Evolutionary conservation across 345 rosid species (phyloP).

Genomic region (Cardamine chenopodiifolia): DNA sequence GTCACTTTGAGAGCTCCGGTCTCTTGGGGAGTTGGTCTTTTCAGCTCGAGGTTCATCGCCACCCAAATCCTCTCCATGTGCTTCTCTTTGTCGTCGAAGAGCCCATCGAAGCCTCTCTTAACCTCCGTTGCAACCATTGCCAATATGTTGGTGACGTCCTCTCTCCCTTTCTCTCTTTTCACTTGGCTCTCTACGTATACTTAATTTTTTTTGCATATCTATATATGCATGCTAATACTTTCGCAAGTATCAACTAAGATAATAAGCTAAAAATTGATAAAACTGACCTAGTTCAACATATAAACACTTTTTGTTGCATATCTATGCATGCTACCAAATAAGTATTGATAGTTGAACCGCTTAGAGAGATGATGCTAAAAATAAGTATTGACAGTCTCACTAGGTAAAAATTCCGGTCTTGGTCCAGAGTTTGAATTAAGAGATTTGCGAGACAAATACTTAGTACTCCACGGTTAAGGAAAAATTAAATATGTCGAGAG

Average conservation of each 20-base stretch:
- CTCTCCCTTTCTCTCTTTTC: constrained; percentile 42
- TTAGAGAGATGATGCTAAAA: not conserved
- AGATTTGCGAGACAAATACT: not conserved
- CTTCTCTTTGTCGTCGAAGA: constrained; percentile 78
- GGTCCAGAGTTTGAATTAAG: not conserved
- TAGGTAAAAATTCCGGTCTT: not conserved
- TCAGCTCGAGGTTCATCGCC: constrained; percentile 78
- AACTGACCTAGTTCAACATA: constrained; percentile 4
- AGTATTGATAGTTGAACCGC: not conserved
- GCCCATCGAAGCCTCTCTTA: constrained; percentile 53
- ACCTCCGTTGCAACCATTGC: constrained; percentile 79
- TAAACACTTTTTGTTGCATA: constrained; percentile 5
- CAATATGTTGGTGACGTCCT: constrained; percentile 76
- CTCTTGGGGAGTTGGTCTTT: constrained; percentile 79
- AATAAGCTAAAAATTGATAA: not conserved
- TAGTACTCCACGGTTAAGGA: not conserved
- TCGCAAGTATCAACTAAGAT: not conserved
- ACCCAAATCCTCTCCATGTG: constrained; percentile 67
- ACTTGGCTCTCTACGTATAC: not conserved
- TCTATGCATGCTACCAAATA: not conserved
- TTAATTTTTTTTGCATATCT: not conserved
- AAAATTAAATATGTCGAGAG: not conserved
- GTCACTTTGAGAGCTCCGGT: constrained; percentile 52
- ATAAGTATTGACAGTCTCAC: not conserved
- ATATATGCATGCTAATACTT: constrained; percentile 4